Conservation (phyloP, 225 moss, liverwort and hornwort species). For the Bryoerythrophyllum caledonicum region DNA sequence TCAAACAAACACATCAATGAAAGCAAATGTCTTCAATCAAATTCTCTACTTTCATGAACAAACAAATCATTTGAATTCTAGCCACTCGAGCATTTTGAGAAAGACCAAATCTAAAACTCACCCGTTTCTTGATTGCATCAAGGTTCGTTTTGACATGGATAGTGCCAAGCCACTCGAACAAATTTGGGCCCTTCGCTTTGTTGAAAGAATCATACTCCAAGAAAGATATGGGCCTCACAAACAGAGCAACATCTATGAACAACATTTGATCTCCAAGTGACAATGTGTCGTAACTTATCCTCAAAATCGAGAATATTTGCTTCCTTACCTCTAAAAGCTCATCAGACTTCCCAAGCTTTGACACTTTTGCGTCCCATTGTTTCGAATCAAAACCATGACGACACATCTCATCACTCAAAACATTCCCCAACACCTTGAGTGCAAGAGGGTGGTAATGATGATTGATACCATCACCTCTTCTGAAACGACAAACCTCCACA, state of each 20-base stretch:
- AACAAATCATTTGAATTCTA: background rate
- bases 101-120: background rate
- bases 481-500: background rate
- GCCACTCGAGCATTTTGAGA: background rate
- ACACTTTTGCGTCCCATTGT: background rate
- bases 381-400: background rate
- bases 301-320: background rate
- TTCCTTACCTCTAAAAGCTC: background rate
- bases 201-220: background rate
- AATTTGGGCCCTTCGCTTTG: background rate
- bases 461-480: background rate
- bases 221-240: background rate
- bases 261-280: background rate
- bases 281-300: background rate
- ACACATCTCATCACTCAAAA: background rate
- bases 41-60: too few relatives aligned
- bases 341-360: background rate
- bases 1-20: background rate
- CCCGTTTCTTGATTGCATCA: background rate
- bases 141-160: background rate
- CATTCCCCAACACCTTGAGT: background rate
- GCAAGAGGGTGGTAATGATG: background rate
- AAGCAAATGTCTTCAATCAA: too few relatives aligned
- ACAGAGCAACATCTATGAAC: background rate
- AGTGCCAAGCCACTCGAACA: slow-evolving; percentile 7